Evolutionary conservation across 345 rosid genomes (phyloP).

Genomic region (Brassica juncea): DNA sequence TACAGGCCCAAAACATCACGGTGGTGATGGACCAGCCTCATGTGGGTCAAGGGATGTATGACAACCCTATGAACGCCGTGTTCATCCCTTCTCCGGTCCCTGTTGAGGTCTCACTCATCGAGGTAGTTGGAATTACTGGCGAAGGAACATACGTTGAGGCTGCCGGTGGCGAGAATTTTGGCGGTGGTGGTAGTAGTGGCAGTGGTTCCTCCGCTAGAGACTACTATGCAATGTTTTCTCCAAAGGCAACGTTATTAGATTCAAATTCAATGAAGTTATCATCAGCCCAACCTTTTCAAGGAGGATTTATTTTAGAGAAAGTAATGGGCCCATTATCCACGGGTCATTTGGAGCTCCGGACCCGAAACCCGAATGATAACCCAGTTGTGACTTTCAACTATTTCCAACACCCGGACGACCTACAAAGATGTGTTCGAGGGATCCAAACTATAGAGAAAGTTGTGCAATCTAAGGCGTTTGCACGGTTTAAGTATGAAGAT

Average conservation of each 20-base stretch:
- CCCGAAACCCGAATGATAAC: constrained; percentile 52
- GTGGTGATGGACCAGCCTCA: constrained; percentile 57
- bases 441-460: constrained; percentile 53
- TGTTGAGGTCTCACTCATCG: constrained; percentile 75
- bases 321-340: constrained; percentile 60
- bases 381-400: constrained; percentile 71
- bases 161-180: constrained; percentile 56
- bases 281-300: constrained; percentile 47
- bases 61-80: constrained; percentile 76
- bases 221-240: constrained; percentile 57
- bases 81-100: constrained; percentile 64
- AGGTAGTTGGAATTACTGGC: constrained; percentile 68
- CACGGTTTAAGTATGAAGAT: constrained; percentile 41
- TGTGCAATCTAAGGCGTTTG: constrained; percentile 53
- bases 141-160: constrained; percentile 66
- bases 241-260: constrained; percentile 44
- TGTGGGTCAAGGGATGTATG: constrained; percentile 76
- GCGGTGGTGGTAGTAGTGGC: constrained; percentile 36
- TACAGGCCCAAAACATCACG: constrained; percentile 47
- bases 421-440: constrained; percentile 61
- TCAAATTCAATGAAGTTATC: constrained; percentile 40
- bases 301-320: constrained; percentile 68
- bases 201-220: constrained; percentile 24
- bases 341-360: constrained; percentile 60
- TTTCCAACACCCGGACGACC: constrained; percentile 60